A percentile compares a stretch with the other conserved stretches of the same genome.
phyloP scores from a whole-genome alignment of 1,284 basidiomycete genomes.

The Farysia itapuensis region DNA sequence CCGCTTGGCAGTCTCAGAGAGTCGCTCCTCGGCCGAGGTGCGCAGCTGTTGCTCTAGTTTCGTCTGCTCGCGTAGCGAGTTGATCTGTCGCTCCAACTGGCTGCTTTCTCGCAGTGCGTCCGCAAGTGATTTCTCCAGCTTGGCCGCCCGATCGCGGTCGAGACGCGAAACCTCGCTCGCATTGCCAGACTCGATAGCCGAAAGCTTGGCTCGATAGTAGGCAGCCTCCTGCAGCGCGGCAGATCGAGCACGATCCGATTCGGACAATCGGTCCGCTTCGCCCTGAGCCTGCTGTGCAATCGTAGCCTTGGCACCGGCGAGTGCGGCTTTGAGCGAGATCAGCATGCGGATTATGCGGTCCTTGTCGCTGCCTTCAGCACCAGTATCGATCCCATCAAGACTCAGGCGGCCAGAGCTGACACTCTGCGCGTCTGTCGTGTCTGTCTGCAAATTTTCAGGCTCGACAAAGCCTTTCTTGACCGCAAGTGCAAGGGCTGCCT shows the following conservation, averaged over 20 bases:
- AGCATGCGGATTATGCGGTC: slow-evolving; percentile 72
- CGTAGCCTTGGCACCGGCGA: slow-evolving; percentile 77
- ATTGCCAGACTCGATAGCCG: slow-evolving; percentile 76
- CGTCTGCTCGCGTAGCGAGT: slow-evolving; percentile 60
- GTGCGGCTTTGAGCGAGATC: slow-evolving; percentile 83
- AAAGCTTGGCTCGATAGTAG: slow-evolving; percentile 90
- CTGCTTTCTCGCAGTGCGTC: slow-evolving; percentile 74
- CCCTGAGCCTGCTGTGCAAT: slow-evolving; percentile 74
- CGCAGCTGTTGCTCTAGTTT: slow-evolving; percentile 67
- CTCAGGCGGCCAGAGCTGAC: slow-evolving; percentile 20
- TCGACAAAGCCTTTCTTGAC: slow-evolving; percentile 79
- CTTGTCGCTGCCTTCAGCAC: slow-evolving; percentile 58
- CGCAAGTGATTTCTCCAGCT: slow-evolving; percentile 77
- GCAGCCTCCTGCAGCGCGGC: slow-evolving; percentile 91
- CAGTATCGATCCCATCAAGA: slow-evolving; percentile 60
- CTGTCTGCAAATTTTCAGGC: slow-evolving; percentile 62
- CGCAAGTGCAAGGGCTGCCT: slow-evolving; percentile 76
- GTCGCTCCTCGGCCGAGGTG: slow-evolving; percentile 77
- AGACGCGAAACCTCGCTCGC: slow-evolving; percentile 69
- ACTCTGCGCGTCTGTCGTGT: slow-evolving; percentile 26
- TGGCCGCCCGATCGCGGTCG: slow-evolving; percentile 76
- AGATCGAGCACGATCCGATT: slow-evolving; percentile 76
- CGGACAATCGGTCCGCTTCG: slow-evolving; percentile 75
- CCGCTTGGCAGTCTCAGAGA: slow-evolving; percentile 76
- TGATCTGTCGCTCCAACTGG: slow-evolving; percentile 72